These are phyloP conservation scores for Fusarium pilosicola DNA, from an alignment of 2,329 filamentous ascomycete genomes.

Conservation along the genomic window DNA sequence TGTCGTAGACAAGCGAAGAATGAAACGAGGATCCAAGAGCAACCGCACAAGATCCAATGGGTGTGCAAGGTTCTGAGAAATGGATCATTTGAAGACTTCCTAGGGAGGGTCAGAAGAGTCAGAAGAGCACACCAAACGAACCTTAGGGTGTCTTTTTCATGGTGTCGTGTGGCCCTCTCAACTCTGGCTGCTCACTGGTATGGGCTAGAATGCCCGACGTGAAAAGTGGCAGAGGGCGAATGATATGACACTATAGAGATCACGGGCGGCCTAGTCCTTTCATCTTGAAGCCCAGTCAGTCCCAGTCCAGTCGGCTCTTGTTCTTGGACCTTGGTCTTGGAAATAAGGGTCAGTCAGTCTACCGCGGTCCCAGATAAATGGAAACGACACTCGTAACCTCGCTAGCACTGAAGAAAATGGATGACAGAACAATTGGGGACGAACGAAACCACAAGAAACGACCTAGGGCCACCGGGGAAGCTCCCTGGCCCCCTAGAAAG, in stretches of 20 bases:
- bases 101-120: constrained; percentile 39
- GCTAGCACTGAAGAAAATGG: constrained; percentile 22
- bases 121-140: constrained; percentile 34
- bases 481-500: constrained; percentile 35
- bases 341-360: constrained; percentile 27
- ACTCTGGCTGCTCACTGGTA: constrained; percentile 35
- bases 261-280: constrained; percentile 27
- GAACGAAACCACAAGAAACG: constrained; percentile 29
- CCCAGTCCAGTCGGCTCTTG: constrained; percentile 9
- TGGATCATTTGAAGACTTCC: constrained; percentile 14
- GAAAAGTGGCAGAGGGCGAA: constrained; percentile 20
- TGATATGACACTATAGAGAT: constrained; percentile 35
- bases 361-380: constrained; percentile 31
- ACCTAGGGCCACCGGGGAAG: constrained; percentile 30
- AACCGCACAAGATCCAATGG: constrained; percentile 15
- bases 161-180: constrained; percentile 36
- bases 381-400: constrained; percentile 24
- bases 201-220: constrained; percentile 26
- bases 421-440: constrained; percentile 37
- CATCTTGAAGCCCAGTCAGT: constrained; percentile 18
- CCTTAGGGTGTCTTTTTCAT: constrained; percentile 29
- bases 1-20: constrained; percentile 34
- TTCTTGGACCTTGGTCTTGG: background rate
- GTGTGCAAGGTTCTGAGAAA: constrained; percentile 30
- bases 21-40: constrained; percentile 22